phyloP scores from a whole-genome alignment of 192 early-diverging fungal genomes.

The Phycomyces nitens region DNA sequence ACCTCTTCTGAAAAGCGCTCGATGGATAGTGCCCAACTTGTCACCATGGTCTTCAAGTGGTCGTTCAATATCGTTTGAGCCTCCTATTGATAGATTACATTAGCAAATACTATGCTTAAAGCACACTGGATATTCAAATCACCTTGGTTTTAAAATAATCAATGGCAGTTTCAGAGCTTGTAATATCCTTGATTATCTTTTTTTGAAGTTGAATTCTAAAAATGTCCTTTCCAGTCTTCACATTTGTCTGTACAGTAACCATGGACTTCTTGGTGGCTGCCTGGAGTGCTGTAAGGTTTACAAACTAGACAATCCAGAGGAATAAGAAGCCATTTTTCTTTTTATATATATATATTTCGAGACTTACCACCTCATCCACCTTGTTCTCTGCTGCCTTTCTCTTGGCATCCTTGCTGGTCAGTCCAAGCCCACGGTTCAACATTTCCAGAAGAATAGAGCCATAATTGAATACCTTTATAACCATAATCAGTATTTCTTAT shows the following conservation, averaged over 20 bases:
- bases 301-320: neutral
- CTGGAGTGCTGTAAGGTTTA: constrained; percentile 11
- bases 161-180: neutral
- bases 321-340: neutral
- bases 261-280: constrained; percentile 12
- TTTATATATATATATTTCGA: neutral
- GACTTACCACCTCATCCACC: constrained; percentile 2
- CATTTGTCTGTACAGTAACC: constrained; percentile 11
- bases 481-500: neutral
- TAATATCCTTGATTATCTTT: constrained; percentile 11
- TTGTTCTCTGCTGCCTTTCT: constrained; percentile 25
- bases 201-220: constrained; percentile 27
- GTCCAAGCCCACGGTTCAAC: constrained; percentile 16
- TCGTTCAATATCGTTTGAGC: constrained; percentile 10
- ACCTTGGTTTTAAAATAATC: constrained; percentile 19
- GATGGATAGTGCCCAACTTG: constrained; percentile 24
- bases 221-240: constrained; percentile 16
- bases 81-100: too few relatives aligned
- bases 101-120: too few relatives aligned
- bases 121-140: too few relatives aligned
- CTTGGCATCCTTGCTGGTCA: constrained; percentile 26
- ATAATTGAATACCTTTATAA: constrained; percentile 26
- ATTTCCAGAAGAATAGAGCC: constrained; percentile 26
- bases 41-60: constrained; percentile 14
- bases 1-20: constrained; percentile 16